Conservation (phyloP, 2,329 filamentous ascomycete species). For the Emericellopsis atlantica region DNA sequence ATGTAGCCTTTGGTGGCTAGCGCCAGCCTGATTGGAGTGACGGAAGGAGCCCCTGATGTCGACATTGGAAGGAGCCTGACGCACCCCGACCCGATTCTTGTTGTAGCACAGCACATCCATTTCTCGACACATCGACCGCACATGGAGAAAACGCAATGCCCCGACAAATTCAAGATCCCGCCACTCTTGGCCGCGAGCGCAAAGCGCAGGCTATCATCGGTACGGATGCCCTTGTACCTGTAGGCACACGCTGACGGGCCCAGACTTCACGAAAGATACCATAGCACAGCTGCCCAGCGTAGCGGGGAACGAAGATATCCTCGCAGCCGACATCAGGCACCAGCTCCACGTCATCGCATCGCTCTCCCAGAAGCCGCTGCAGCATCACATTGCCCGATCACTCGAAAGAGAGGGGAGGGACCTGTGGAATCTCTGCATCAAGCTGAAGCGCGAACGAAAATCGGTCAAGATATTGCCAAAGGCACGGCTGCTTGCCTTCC, state of each 20-base stretch:
- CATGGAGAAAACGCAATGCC: no score
- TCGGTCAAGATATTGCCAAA: constrained; percentile 18
- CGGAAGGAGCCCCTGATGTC: background rate
- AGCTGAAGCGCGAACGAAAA: constrained; percentile 22
- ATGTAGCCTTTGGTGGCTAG: no score
- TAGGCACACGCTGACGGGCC: background rate
- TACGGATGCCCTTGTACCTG: constrained; percentile 1
- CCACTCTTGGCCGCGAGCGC: constrained; percentile 7
- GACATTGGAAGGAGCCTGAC: background rate
- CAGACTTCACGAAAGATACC: constrained; percentile 16
- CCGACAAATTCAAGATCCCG: constrained; percentile 3
- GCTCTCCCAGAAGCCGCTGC: constrained; percentile 2
- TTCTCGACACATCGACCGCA: no score
- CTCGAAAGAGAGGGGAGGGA: constrained; percentile 44
- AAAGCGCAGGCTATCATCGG: constrained; percentile 12
- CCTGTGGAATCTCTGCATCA: constrained; percentile 57
- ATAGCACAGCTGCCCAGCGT: constrained; percentile 9
- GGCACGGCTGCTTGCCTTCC: constrained; percentile 47
- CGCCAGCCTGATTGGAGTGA: background rate
- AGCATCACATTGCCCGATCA: constrained; percentile 13
- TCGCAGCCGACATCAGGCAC: constrained; percentile 15
- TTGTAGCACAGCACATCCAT: no score
- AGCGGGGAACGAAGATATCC: constrained; percentile 14
- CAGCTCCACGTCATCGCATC: constrained; percentile 11
- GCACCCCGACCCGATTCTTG: no score